These are phyloP conservation scores for Kalmanozyma brasiliensis DNA, from an alignment of 1,284 basidiomycete genomes.

Conservation along the genomic window DNA sequence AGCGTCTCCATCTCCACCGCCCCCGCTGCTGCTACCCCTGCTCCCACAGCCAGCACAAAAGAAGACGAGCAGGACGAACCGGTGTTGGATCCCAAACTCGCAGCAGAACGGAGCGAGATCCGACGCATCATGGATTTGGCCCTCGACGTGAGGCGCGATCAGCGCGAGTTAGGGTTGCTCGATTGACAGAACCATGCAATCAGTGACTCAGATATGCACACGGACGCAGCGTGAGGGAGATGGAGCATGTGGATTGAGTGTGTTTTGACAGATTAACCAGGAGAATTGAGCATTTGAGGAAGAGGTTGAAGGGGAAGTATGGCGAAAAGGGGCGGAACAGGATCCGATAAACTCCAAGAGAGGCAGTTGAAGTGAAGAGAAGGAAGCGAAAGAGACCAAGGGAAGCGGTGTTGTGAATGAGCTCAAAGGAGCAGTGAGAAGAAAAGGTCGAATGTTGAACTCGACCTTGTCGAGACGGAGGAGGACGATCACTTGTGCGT, in stretches of 20 bases:
- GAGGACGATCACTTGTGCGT: not conserved
- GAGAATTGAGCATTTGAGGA: too few species aligned
- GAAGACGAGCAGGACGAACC: conserved; percentile 7
- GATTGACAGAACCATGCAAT: conserved; percentile 11
- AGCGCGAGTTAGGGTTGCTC: conserved; percentile 28
- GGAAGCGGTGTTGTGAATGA: too few species aligned
- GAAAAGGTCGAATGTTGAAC: conserved; percentile 7
- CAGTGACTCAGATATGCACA: not conserved
- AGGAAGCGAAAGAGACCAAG: not conserved
- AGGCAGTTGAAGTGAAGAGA: not conserved
- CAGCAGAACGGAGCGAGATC: conserved; percentile 9
- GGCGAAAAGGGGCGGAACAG: not conserved
- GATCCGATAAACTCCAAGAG: not conserved
- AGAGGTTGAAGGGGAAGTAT: too few species aligned
- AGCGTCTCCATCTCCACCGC: not conserved
- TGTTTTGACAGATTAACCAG: not conserved
- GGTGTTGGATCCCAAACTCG: conserved; percentile 2
- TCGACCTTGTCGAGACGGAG: conserved; percentile 2
- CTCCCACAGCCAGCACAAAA: not conserved
- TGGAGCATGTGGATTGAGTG: conserved; percentile 6
- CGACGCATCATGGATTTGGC: conserved; percentile 26
- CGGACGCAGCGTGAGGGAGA: not conserved
- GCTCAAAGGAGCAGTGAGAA: not conserved
- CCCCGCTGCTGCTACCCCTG: not conserved
- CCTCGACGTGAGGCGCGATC: conserved; percentile 25